These are phyloP conservation scores for Calonectria pseudoreteaudii DNA, from an alignment of 2,329 filamentous ascomycete genomes.

Conservation along the genomic window DNA sequence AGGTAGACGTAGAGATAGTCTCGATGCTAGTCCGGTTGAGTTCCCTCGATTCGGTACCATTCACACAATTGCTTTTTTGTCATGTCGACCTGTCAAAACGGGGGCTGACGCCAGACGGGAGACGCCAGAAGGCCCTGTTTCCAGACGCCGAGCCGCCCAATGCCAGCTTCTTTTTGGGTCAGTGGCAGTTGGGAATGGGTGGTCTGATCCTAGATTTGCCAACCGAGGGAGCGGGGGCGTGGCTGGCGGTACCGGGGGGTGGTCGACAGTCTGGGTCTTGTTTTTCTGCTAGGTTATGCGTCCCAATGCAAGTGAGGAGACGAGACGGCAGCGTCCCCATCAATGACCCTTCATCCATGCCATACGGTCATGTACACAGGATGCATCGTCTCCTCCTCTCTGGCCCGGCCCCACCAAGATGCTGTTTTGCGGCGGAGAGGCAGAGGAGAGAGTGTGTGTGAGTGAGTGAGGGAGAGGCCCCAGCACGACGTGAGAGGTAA, in stretches of 20 bases:
- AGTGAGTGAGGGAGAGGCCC: background rate
- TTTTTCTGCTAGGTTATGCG: slow-evolving; percentile 19
- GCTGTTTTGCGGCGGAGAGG: background rate
- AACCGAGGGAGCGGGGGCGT: slow-evolving; percentile 44
- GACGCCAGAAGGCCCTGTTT: slow-evolving; percentile 7
- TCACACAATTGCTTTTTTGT: slow-evolving; percentile 5
- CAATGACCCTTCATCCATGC: slow-evolving; percentile 2
- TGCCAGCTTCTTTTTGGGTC: slow-evolving; percentile 9
- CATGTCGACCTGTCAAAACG: slow-evolving; percentile 7
- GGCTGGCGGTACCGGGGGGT: slow-evolving; percentile 35
- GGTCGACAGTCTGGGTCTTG: slow-evolving; percentile 30
- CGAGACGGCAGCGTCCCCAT: background rate
- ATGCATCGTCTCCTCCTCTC: background rate
- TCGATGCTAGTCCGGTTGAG: background rate
- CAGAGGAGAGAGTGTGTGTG: no score
- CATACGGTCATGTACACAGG: background rate
- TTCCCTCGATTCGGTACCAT: slow-evolving; percentile 14
- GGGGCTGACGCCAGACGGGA: slow-evolving; percentile 3
- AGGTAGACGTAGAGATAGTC: slow-evolving; percentile 4
- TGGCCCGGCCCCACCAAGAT: background rate
- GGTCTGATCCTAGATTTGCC: slow-evolving; percentile 44
- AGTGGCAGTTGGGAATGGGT: slow-evolving; percentile 35
- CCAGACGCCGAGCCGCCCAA: slow-evolving; percentile 9
- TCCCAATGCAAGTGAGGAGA: background rate
- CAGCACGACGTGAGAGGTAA: background rate